Conservation (phyloP, 805 yeast species). For the Yarrowia deformans region DNA sequence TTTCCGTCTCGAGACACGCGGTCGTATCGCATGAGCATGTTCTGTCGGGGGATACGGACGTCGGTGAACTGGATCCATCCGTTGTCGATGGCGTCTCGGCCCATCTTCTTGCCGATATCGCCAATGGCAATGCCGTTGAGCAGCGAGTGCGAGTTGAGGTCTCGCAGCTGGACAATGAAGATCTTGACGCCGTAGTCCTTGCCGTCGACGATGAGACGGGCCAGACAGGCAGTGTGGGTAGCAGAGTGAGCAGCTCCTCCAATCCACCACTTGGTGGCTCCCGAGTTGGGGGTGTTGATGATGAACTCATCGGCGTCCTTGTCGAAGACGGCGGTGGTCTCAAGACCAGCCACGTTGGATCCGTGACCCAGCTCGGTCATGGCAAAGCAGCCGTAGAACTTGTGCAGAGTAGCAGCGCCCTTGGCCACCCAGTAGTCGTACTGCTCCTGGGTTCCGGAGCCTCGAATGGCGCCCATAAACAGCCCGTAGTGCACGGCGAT, state of each 20-base stretch:
- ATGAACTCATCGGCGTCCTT: slow-evolving; percentile 67
- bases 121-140: slow-evolving; percentile 85
- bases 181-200: slow-evolving; percentile 92
- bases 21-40: slow-evolving; percentile 81
- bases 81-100: slow-evolving; percentile 93
- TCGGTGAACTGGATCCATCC: slow-evolving; percentile 94
- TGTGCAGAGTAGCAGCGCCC: slow-evolving; percentile 51
- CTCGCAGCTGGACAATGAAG: slow-evolving; percentile 89
- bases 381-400: slow-evolving; percentile 81
- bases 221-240: slow-evolving; percentile 82
- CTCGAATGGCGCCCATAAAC: slow-evolving; percentile 79
- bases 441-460: slow-evolving; percentile 88
- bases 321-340: slow-evolving; percentile 91
- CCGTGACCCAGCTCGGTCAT: slow-evolving; percentile 96
- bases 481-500: slow-evolving; percentile 88
- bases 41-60: slow-evolving; percentile 83
- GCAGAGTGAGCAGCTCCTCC: slow-evolving; percentile 98
- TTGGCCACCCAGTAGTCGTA: slow-evolving; percentile 81
- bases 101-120: slow-evolving; percentile 95
- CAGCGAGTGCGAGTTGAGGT: slow-evolving; percentile 67
- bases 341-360: slow-evolving; percentile 90
- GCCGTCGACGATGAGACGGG: slow-evolving; percentile 79
- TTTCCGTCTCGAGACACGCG: slow-evolving; percentile 72
- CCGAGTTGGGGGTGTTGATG: slow-evolving; percentile 85
- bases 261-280: slow-evolving; percentile 98